Evolutionary conservation across 2,329 filamentous ascomycete species (phyloP), one percentile per base, ranked within the genome.

Genomic region (Colletotrichum coccodes): DNA sequence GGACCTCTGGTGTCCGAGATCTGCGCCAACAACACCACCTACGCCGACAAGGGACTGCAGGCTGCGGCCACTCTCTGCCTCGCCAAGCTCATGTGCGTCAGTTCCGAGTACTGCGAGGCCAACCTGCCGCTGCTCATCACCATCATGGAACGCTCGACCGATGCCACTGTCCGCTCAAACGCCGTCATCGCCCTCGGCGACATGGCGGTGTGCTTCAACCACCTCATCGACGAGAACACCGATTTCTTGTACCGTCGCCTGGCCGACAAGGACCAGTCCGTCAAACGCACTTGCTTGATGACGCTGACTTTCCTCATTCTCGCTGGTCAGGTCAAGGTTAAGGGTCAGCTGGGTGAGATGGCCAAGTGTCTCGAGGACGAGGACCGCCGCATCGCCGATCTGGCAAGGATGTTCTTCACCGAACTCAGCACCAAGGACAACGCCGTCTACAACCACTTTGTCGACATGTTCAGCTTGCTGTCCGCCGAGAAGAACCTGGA

Each of bases 191-290:
- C 96, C 0, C 89, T 99, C 0, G 96, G 96, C 44, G 96, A 99
- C 78, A 99, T 99, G 96, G 97, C 97, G 0, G 96, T 99, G 26
- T 98, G 95, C 87, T 99, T 99, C 87, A 99, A 99, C 77, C 96
- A 99, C 77, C 89, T 99, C 57, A 98, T 99, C 74, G 97, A 99
- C 77, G 97, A 99, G 82, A 98, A 99, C 80, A 99, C 96, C 0
- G 96, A 99, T 78, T 99, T 98, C 84, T 82, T 99, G 47, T 99
- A 99, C 81, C 91, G 96, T 23, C 91, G 97, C 21, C 87, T 99
- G 8, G 97, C 96, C 18, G 97, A 99, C 76, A 85, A 89, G 18
- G 95, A 98, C 74, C 89, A 90, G 26, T 95, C 92, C 3, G 96
- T 99, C 70, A 99, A 98, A 85, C 91, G 96, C 12, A 99, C 97